phyloP scores from a whole-genome alignment of 2,329 filamentous ascomycete genomes.

The Aspergillus uvarum region DNA sequence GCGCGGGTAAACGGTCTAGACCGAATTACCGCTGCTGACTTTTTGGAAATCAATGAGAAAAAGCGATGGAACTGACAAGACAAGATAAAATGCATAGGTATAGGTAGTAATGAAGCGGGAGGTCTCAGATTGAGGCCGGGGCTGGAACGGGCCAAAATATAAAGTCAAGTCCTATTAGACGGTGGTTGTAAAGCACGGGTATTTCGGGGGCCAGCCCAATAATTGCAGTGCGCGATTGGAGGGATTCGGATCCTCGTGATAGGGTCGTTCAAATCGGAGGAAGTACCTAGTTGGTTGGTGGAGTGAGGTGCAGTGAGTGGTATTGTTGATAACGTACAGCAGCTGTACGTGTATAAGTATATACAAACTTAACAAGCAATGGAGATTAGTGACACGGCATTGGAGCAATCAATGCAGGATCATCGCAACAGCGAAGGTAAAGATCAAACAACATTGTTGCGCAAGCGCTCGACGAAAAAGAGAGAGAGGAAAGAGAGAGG shows the following conservation, averaged over 20 bases:
- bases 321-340: not conserved
- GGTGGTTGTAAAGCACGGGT: conserved; percentile 2
- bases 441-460: conserved; percentile 16
- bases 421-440: conserved; percentile 3
- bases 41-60: not conserved
- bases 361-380: conserved; percentile 2
- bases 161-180: conserved; percentile 4
- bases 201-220: conserved; percentile 21
- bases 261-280: not conserved
- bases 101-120: not conserved
- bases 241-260: conserved; percentile 1
- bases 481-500: conserved; percentile 9
- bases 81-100: not conserved
- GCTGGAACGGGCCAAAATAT: conserved; percentile 1
- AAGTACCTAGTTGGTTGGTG: not conserved
- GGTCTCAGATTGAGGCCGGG: not conserved
- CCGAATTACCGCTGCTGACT: no score
- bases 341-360: not conserved
- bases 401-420: conserved; percentile 9
- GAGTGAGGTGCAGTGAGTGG: no score
- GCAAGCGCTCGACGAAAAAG: conserved; percentile 11
- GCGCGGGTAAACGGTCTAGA: no score
- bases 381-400: conserved; percentile 7
- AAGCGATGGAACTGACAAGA: not conserved
- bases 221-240: conserved; percentile 14